Conservation (phyloP, 2,329 filamentous ascomycete species). For the Penicillium glabrum region DNA sequence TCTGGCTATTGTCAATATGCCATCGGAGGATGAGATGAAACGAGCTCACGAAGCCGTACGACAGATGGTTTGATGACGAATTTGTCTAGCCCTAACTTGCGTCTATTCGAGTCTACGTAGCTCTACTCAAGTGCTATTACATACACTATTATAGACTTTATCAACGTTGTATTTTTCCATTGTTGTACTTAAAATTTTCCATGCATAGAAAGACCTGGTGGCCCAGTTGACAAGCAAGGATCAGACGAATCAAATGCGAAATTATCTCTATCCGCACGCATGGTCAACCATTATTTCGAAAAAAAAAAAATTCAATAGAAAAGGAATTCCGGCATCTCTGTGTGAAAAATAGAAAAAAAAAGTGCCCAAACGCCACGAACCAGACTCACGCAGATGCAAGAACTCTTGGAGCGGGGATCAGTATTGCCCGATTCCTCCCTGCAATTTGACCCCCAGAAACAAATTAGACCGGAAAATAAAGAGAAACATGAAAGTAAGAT, state of each 20-base stretch:
- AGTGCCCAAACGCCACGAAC: conserved; percentile 17
- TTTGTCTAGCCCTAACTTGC: neutral
- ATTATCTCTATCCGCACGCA: neutral
- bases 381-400: conserved; percentile 19
- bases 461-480: conserved; percentile 9
- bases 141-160: neutral
- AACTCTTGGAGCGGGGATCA: conserved; percentile 2
- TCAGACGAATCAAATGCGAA: neutral
- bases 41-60: conserved; percentile 15
- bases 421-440: neutral
- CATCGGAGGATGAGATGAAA: conserved; percentile 44
- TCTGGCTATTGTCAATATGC: conserved; percentile 54
- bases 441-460: conserved; percentile 4
- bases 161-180: neutral
- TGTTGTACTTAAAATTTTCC: neutral
- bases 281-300: neutral
- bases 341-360: conserved; percentile 1
- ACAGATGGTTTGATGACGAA: neutral
- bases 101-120: no score
- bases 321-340: conserved; percentile 7
- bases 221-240: neutral
- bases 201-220: neutral
- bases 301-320: neutral
- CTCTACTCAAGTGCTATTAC: no score
- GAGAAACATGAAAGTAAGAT: conserved; percentile 16